Evolutionary conservation across 2,329 filamentous ascomycete genomes (phyloP), one percentile per base, ranked within the genome.

Genomic region (Curvularia eragrostidis): DNA sequence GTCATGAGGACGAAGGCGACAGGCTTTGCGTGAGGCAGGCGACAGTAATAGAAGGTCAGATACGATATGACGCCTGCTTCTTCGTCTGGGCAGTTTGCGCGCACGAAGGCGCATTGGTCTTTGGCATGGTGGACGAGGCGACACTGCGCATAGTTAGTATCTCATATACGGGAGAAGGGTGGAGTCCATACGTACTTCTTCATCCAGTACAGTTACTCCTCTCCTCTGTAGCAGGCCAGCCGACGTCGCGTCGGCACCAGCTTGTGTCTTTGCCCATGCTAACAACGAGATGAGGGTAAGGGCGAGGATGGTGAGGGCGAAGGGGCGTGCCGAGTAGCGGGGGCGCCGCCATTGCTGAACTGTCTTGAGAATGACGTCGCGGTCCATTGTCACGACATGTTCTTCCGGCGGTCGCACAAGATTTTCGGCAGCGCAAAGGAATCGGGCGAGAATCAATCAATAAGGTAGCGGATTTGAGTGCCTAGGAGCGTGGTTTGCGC

Each of bases 21-120:
- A 0, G 90, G 88, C 71, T 91, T 89, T 13, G 82, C 87, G 52
- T 86, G 78, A 53, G 83, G 81, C 32, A 96, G 82, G 42, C 81
- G 80, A 82, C 95, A 99, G 78, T 97, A 99, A 82, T 97, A 99
- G 53, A 98, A 83, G 19, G 88, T 84, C 46, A 98, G 85, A 78
- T 99, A 99, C 24, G 91, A 90, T 56, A 97, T 80, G 61, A 98
- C 85, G 28, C 95, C 94, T 52, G 93, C 91, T 78, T 97, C 91
- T 74, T 97, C 92, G 70, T 96, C 92, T 32, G 85, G 82, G 77
- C 95, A 99, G 76, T 97, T 90, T 55, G 84, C 82, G 65, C 83
- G 87, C 56, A 98, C 87, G 77, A 95, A 98, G 66, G 88, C 87
- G 81, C 95, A 99, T 79, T 97, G 87, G 75, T 99, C 90, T 41